Base-by-base conservation (phyloP, 495 filamentous ascomycete species). In the Echria macrotheca region DNA sequence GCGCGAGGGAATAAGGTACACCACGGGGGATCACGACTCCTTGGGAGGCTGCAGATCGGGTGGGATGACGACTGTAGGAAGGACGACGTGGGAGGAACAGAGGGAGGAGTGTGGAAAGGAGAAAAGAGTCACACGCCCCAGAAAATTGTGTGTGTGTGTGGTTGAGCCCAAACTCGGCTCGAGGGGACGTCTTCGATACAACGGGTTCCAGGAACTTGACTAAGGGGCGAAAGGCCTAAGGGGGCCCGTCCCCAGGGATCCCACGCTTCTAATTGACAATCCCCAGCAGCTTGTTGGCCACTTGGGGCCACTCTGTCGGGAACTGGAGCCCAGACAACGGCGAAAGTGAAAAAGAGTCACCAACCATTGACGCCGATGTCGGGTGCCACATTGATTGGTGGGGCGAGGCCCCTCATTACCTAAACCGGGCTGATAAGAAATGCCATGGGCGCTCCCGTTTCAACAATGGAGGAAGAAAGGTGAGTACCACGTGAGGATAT, bases 361-460 rank as follows among this genome's bases (percentile, higher is more conserved):
- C 45, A 53, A 44, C 56, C 48, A 53, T 35, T 47, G 2, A 46
- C 21, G 45, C 58, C 58, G 55, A 58, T 58, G 52, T 61, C 58
- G 58, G 58, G 55, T 32, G 31, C 9, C 17, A n/a, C 40, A 29
- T 42, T 49, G 49, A 59, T 59, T 55, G 59, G 52, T 35, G 8
- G 14, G 14, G 8, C 19, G 29, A 46, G 18, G 42, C 44, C 31
- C 31, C 14, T 18, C 45, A 63, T 65, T 67, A 63, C 51, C 57
- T 63, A 65, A 61, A 60, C 35, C 51, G 43, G 55, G 17, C 55
- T 59, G 63, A 66, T 66, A 66, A 66, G 58, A 50, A 28, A 38
- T 38, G 21, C 22, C 28, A n/a, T 15, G 6, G 33, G 23, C 15
- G 33, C 15, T 19, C 15, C 36, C 15, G 35, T n/a, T n/a, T n/a